These are phyloP conservation scores for Zizania palustris DNA, from an alignment of 202 grass and related monocot species.

Conservation along the genomic window DNA sequence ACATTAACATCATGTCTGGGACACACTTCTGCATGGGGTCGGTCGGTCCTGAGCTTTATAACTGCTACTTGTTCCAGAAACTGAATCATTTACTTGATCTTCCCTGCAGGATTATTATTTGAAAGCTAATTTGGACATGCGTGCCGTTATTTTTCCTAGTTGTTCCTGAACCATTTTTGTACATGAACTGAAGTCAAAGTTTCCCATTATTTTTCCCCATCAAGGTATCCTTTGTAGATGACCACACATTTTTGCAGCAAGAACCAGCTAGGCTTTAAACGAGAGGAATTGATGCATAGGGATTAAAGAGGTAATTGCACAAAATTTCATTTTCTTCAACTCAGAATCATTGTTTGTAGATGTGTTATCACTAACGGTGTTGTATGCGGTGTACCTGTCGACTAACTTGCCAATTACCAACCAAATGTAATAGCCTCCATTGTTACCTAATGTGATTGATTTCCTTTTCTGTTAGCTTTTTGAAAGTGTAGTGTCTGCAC, in stretches of 20 bases:
- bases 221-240: conserved; percentile 41
- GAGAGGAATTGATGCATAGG: conserved; percentile 11
- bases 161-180: conserved; percentile 39
- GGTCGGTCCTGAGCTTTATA: conserved; percentile 5
- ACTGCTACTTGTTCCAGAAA: conserved; percentile 37
- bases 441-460: not conserved
- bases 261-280: conserved; percentile 24
- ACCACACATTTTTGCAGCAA: conserved; percentile 39
- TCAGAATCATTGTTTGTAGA: not conserved
- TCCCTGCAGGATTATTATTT: conserved; percentile 86
- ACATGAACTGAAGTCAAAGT: conserved; percentile 33
- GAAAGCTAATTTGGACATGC: conserved; percentile 76
- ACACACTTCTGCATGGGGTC: not conserved
- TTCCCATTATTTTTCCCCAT: conserved; percentile 31
- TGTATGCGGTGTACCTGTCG: not conserved
- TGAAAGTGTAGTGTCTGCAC: not conserved
- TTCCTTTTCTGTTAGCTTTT: not conserved
- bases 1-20: conserved; percentile 24
- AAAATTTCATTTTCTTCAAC: conserved; percentile 13
- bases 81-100: conserved; percentile 80
- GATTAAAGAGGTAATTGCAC: not conserved
- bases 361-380: not conserved
- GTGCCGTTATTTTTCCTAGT: conserved; percentile 43
- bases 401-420: conserved; percentile 9
- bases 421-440: not conserved